Evolutionary conservation across 495 filamentous ascomycete species (phyloP), one percentile per base, ranked within the genome.

Genomic region (Penicillium coprophilum): DNA sequence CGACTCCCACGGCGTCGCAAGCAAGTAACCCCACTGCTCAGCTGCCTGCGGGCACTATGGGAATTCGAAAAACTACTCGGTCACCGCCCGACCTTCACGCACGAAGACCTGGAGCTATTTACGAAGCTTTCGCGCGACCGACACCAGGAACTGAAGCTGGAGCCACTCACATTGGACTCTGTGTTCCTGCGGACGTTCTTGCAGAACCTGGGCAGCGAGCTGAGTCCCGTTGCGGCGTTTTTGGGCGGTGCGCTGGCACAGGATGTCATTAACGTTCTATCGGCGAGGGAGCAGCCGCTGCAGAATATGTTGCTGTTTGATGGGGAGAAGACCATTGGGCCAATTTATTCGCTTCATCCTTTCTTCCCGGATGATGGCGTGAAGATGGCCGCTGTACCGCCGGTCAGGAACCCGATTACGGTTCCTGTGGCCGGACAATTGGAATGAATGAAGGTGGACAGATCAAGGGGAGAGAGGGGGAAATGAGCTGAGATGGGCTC

Each of bases 271-370:
- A 97, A 97, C 58, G 92, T 97, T 34, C 82, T 97, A 9, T 90
- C 92, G 21, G 82, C 85, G 59, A 81, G 89, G 40, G 91, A 97
- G 73, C 94, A 97, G 70, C 94, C 94, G 3, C 82, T 97, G 15
- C 95, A 97, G 77, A 98, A 98, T 67, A 83, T 97, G 65, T 79
- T 96, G 32, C 74, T 97, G 11, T 96, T 97, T 67, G 91, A 97
- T 69, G 94, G 91, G 2, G 89, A 90, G 61, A 82, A 78, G 50
- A 87, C 84, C 66, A 80, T 87, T 48, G 89, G 86, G 0, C 86
- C 85, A 4, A 86, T 96, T 53, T 94, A 94, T 63, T 79, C 90
- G 1, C 71, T 98, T 47, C 90, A 96, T 69, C 89, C 90, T 0
- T 78, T 84, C 56, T 84, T 85, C 66, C 72, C 78, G 5, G 66